Base-by-base conservation (phyloP, 192 early-diverging fungal species). In the Oehlia diaphana region DNA sequence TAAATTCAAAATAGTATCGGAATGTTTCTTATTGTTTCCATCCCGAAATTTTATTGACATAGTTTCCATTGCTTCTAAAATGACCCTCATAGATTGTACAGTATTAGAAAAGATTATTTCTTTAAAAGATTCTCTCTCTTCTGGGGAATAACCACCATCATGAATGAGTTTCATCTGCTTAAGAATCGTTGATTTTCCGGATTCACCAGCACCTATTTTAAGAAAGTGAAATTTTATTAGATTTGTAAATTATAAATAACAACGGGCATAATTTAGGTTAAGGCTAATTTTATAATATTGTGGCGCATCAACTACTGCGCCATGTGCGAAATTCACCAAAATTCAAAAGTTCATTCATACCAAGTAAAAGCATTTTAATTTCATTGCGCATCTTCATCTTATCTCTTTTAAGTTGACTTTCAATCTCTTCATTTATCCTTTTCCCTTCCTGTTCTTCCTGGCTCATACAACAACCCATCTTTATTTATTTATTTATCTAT, bases 91-190 rank as follows among this genome's bases (percentile, higher is more conserved):
- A 62, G 95, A 96, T 89, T 96, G 95, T 80, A 97, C 92, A 28
- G 94, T 94, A 88, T 99, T 99, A 72, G 92, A 94, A 82, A 96
- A 97, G 79, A 99, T 97, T 78, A 97, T 95, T 83, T 97, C 96
- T 84, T 93, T 95, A 89, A 97, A 98, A 44, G 94, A 93, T 80
- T 95, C 93, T 74, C 93, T 89, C 86, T 99, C 97, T 58, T 96
- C 94, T 39, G 88, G 84, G 69, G 92, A 93, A 87, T 96, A 99
- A 4, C 97, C 97, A 79, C 92, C 93, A 80, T 95, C 97, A 85
- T 99, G 96, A 80, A 99, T 98, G 72, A 99, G 90, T 84, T 96
- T 96, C 96, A 99, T 97, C 83, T 99, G 97, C 85, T 99, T 99
- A 74, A 99, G 87, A 81, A 99, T 96, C 28, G 97, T 99, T 62